Conservation (phyloP, 108 stramenopile genomes). For the Conticribra weissflogii region DNA sequence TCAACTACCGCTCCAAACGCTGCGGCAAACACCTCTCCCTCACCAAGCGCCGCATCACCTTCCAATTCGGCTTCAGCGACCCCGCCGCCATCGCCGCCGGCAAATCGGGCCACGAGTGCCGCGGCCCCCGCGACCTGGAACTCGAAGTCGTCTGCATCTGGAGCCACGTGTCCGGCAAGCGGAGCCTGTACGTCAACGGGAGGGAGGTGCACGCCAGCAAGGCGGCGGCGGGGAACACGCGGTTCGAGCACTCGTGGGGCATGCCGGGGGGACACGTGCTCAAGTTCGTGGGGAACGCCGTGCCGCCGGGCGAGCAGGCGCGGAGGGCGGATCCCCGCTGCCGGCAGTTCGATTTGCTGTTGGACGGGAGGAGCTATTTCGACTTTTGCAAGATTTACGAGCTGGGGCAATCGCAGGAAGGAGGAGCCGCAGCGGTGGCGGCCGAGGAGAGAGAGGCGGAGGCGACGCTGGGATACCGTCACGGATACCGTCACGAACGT, state of each 20-base stretch:
- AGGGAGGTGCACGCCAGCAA: constrained; percentile 60
- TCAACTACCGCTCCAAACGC: constrained; percentile 52
- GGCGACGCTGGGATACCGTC: too few relatives aligned
- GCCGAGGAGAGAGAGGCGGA: too few relatives aligned
- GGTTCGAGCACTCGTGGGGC: constrained; percentile 57
- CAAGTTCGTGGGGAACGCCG: constrained; percentile 37
- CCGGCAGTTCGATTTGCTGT: constrained; percentile 73
- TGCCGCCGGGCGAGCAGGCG: constrained; percentile 40
- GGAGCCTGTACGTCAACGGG: constrained; percentile 44
- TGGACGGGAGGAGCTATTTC: constrained; percentile 83
- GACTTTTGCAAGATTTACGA: constrained; percentile 80
- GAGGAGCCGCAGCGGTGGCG: too few relatives aligned
- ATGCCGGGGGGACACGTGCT: constrained; percentile 63
- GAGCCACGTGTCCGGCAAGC: constrained; percentile 51
- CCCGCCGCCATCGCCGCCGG: constrained; percentile 32
- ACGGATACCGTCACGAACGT: background rate
- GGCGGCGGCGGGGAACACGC: constrained; percentile 39
- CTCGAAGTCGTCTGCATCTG: constrained; percentile 57
- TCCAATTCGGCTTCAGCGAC: constrained; percentile 49
- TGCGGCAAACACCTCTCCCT: constrained; percentile 45
- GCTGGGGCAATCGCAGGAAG: constrained; percentile 60
- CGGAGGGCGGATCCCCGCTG: background rate
- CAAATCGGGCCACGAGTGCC: constrained; percentile 41
- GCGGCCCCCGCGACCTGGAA: constrained; percentile 56
- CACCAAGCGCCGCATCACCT: constrained; percentile 50